Conservation (phyloP, 1,284 basidiomycete species). For the Wolfiporia cocos region DNA sequence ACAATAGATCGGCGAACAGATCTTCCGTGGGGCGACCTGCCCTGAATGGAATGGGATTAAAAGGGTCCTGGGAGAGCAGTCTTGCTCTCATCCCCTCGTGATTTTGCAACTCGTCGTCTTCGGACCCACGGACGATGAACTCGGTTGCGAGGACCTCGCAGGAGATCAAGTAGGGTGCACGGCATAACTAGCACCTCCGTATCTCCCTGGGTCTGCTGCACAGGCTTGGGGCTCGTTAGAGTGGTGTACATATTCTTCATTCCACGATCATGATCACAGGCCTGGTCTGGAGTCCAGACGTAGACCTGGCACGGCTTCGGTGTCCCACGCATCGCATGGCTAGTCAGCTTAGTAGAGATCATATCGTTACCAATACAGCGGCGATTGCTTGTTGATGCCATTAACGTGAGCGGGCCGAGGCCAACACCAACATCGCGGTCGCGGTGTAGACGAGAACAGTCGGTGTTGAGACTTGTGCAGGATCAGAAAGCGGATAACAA, state of each 20-base stretch:
- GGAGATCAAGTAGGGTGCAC: conserved; percentile 84
- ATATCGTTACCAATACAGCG: no score
- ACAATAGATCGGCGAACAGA: conserved; percentile 15
- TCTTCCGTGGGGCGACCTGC: conserved; percentile 21
- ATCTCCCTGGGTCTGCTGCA: conserved; percentile 65
- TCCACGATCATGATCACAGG: no score
- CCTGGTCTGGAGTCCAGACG: no score
- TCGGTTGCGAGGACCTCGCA: conserved; percentile 71
- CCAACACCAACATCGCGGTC: no score
- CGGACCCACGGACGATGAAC: conserved; percentile 45
- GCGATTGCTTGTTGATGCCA: no score
- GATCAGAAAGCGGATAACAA: no score
- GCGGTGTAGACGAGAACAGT: no score
- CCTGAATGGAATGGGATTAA: conserved; percentile 23
- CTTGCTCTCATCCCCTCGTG: conserved; percentile 48
- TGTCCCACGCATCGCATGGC: no score
- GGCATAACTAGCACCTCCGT: conserved; percentile 80
- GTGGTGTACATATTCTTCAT: conserved; percentile 71
- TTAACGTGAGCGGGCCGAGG: no score
- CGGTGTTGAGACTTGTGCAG: no score
- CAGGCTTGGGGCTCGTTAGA: conserved; percentile 73
- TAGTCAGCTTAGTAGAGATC: no score
- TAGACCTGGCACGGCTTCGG: no score
- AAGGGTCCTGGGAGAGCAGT: conserved; percentile 3
- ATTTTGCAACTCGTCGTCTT: conserved; percentile 46